Base-by-base conservation (phyloP, 2,329 filamentous ascomycete species). In the Boeremia lycopersici region DNA sequence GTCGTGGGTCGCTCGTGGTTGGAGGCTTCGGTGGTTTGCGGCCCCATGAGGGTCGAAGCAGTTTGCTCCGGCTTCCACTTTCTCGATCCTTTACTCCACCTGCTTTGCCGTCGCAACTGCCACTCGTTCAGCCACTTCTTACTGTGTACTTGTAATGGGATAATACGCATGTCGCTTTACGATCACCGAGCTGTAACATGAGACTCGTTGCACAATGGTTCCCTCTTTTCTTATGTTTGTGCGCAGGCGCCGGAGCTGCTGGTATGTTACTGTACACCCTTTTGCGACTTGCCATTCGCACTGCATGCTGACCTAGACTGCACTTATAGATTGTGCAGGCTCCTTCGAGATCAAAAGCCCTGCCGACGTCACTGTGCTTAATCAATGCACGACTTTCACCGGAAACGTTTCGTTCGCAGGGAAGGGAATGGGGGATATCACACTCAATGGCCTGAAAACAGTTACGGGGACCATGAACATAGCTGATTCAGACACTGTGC, bases 351-450 rank as follows among this genome's bases (percentile, higher is more conserved):
- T 68, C 39, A 58, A 59, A n/a, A 61, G 56, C 15, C 3, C 53
- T 3, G 34, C 59, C 40, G 62, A 68, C 48, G 50, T 65, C 15
- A 15, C 54, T 23, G 56, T 38, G 15, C 34, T 68, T 10, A 51
- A 45, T 5, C 51, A 48, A 47, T 68, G 65, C 39, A 23, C 50
- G 5, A 57, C 42, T 15, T 63, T 68, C 30, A 55, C 40, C 11
- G 65, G 63, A 35, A 57, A 61, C 23, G 43, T 68, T 35, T 43
- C 61, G 15, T 50, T 68, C 19, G 52, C 60, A 12, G 57, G 56
- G 13, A 61, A 61, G 34, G 63, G 57, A 9, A 57, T 63, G 3
- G 15, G 36, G n/a, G 38, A 56, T 17, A 53, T 68, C 42, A 38
- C 34, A 8, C 55, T 68, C n/a, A 52, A 64, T 15, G 61, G 63